Conservation (phyloP, 192 early-diverging fungal species). For the Paraglomus brasilianum region DNA sequence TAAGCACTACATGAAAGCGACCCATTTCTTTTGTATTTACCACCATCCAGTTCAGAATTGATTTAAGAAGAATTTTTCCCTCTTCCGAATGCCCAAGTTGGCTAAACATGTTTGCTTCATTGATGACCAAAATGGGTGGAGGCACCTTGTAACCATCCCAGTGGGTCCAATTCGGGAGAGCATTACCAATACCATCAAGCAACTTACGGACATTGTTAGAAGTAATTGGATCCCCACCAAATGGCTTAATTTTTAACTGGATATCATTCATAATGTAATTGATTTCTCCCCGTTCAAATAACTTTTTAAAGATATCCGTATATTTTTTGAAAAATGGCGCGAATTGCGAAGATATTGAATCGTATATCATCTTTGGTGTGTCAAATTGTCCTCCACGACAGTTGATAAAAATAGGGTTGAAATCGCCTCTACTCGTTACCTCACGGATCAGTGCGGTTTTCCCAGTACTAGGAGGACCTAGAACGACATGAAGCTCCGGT, state of each 20-base stretch:
- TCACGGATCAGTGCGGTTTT: not conserved
- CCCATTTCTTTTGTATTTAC: conserved; percentile 11
- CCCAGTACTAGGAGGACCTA: conserved; percentile 22
- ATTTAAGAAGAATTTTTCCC: not conserved
- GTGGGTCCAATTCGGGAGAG: conserved; percentile 2
- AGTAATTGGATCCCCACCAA: not conserved
- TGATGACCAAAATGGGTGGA: conserved; percentile 13
- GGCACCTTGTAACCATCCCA: conserved; percentile 4
- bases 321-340: conserved; percentile 10
- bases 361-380: not conserved
- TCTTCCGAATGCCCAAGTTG: not conserved
- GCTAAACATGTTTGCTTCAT: conserved; percentile 15
- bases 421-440: conserved; percentile 23
- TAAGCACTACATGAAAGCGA: conserved; percentile 9
- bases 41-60: conserved; percentile 7
- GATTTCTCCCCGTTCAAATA: conserved; percentile 1
- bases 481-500: not conserved
- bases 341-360: conserved; percentile 11
- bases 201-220: conserved; percentile 9
- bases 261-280: not conserved
- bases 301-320: conserved; percentile 16
- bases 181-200: conserved; percentile 1
- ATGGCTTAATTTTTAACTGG: no score
- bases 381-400: conserved; percentile 8
- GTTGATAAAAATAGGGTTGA: conserved; percentile 23